phyloP scores from a whole-genome alignment of 2,329 filamentous ascomycete genomes.

The Talaromyces verruculosus region DNA sequence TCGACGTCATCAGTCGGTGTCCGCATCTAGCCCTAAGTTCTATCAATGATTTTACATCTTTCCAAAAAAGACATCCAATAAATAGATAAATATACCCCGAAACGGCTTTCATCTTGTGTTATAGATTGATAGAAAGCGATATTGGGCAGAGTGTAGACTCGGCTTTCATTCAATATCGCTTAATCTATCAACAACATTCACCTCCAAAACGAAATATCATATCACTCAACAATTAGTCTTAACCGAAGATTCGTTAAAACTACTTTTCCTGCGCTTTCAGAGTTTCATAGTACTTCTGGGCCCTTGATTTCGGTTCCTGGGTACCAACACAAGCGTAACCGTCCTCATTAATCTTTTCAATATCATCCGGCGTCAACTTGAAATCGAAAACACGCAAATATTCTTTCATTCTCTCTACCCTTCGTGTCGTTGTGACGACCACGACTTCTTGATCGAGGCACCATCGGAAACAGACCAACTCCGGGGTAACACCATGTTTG shows the following conservation, averaged over 20 bases:
- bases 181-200: neutral
- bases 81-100: neutral
- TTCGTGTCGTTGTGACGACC: neutral
- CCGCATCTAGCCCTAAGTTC: neutral
- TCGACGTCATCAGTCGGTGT: neutral
- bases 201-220: neutral
- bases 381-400: neutral
- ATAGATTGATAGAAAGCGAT: neutral
- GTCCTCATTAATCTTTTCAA: neutral
- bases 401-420: neutral
- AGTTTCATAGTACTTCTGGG: neutral
- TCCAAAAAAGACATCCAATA: neutral
- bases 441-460: neutral
- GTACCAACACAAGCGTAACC: neutral
- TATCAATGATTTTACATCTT: neutral
- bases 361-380: neutral
- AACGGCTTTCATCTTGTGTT: neutral
- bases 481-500: neutral
- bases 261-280: neutral
- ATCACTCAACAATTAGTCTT: too few species aligned
- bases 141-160: neutral
- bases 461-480: neutral
- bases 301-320: neutral
- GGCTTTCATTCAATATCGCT: neutral
- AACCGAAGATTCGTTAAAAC: neutral